phyloP scores from a whole-genome alignment of 495 filamentous ascomycete genomes.

The Aspergillus funiculosus region DNA sequence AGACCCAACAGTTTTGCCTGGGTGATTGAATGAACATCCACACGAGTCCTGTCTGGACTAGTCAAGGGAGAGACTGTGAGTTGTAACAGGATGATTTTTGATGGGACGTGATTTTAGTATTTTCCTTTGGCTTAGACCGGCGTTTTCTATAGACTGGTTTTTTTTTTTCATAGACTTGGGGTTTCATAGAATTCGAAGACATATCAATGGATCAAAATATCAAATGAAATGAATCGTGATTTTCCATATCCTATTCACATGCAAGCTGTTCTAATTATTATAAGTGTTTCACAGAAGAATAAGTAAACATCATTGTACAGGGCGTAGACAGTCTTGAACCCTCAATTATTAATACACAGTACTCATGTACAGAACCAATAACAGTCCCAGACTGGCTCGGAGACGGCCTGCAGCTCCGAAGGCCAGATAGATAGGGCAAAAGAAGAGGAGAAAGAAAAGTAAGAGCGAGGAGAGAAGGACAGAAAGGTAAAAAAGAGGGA shows the following conservation, averaged over 20 bases:
- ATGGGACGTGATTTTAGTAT: no score
- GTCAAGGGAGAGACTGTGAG: no score
- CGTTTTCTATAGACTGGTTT: not conserved
- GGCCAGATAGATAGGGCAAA: constrained; percentile 7
- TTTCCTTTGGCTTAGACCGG: no score
- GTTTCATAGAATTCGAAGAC: not conserved
- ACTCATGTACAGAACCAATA: constrained; percentile 20
- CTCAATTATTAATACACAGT: constrained; percentile 24
- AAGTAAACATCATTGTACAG: constrained; percentile 24
- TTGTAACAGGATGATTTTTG: no score
- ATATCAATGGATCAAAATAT: not conserved
- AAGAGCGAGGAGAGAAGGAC: constrained; percentile 7
- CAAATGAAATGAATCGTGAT: constrained; percentile 9
- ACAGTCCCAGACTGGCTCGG: constrained; percentile 18
- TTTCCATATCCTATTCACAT: constrained; percentile 8
- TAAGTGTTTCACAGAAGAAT: constrained; percentile 14
- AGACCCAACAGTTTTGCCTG: no score
- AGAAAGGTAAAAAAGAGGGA: constrained; percentile 3
- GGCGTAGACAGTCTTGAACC: constrained; percentile 9
- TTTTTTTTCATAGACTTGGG: not conserved
- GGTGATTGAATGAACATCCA: no score
- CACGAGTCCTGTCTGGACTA: no score
- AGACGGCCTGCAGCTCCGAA: constrained; percentile 38
- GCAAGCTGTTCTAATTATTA: constrained; percentile 15
- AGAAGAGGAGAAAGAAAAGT: constrained; percentile 3